These are phyloP conservation scores for Umbellularia californica DNA, from an alignment of 164 flowering plant species.

Conservation along the genomic window DNA sequence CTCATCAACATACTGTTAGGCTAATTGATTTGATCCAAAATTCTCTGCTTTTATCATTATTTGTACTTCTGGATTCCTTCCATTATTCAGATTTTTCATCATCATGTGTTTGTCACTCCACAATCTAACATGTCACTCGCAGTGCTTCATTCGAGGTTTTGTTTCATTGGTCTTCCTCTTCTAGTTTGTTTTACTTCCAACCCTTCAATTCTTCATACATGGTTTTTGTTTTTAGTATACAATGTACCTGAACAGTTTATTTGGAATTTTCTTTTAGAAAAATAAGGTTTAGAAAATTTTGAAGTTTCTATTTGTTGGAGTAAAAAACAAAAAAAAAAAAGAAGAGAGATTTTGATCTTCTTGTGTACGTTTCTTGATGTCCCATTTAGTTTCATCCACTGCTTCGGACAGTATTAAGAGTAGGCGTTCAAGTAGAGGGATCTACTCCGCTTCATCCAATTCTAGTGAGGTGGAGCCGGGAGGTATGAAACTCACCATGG, in stretches of 20 bases:
- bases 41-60: too few relatives aligned
- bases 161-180: too few relatives aligned
- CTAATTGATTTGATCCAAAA: too few relatives aligned
- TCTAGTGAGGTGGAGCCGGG: constrained; percentile 46
- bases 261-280: too few relatives aligned
- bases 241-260: background rate
- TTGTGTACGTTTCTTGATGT: background rate
- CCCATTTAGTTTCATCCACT: constrained; percentile 26
- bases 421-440: constrained; percentile 32
- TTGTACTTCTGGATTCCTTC: background rate
- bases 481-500: constrained; percentile 49
- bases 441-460: constrained; percentile 29
- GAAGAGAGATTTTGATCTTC: background rate
- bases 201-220: background rate
- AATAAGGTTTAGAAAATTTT: background rate
- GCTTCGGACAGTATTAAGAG: constrained; percentile 25
- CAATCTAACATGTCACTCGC: background rate
- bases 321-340: too few relatives aligned
- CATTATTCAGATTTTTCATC: background rate
- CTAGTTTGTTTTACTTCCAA: too few relatives aligned
- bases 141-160: too few relatives aligned
- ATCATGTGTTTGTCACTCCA: background rate
- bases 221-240: background rate
- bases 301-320: background rate
- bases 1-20: too few relatives aligned